Evolutionary conservation across 495 filamentous ascomycete species (phyloP).

Genomic region (Bathelium albidoporum): DNA sequence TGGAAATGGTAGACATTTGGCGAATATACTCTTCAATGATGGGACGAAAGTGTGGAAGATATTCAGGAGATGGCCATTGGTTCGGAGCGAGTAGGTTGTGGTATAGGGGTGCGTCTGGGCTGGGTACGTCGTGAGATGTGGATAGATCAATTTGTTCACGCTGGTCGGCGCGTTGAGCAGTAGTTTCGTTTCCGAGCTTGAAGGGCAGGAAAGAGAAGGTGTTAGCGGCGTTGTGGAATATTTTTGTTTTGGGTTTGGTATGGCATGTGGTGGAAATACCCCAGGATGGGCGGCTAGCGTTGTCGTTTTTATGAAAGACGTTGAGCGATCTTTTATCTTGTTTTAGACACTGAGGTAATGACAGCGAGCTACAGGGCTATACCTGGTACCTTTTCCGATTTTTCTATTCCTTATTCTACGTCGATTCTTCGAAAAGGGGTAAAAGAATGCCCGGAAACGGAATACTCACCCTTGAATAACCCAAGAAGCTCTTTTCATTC

Average conservation of each 20-base stretch:
- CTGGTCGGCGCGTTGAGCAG: conserved; percentile 42
- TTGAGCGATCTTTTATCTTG: not conserved
- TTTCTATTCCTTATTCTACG: not conserved
- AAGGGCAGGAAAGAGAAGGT: not conserved
- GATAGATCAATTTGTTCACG: conserved; percentile 89
- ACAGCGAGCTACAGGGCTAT: not conserved
- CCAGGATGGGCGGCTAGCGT: conserved; percentile 1
- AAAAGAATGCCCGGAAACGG: not conserved
- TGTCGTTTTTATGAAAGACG: conserved; percentile 1
- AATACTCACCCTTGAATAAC: conserved; percentile 29
- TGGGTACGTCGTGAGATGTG: conserved; percentile 60
- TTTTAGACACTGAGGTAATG: not conserved
- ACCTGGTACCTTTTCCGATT: not conserved
- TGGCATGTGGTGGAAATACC: conserved; percentile 12
- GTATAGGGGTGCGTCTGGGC: conserved; percentile 55
- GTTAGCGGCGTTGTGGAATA: not conserved
- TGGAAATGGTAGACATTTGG: conserved; percentile 57
- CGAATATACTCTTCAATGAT: conserved; percentile 65
- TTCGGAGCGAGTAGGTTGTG: conserved; percentile 76
- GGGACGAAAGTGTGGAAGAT: conserved; percentile 61
- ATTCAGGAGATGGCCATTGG: conserved; percentile 68
- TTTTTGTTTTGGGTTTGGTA: not conserved
- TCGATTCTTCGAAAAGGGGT: not conserved
- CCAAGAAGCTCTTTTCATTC: conserved; percentile 44
- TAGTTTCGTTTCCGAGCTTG: conserved; percentile 35